Conservation (phyloP, 2,329 filamentous ascomycete species). For the Botrytis elliptica region DNA sequence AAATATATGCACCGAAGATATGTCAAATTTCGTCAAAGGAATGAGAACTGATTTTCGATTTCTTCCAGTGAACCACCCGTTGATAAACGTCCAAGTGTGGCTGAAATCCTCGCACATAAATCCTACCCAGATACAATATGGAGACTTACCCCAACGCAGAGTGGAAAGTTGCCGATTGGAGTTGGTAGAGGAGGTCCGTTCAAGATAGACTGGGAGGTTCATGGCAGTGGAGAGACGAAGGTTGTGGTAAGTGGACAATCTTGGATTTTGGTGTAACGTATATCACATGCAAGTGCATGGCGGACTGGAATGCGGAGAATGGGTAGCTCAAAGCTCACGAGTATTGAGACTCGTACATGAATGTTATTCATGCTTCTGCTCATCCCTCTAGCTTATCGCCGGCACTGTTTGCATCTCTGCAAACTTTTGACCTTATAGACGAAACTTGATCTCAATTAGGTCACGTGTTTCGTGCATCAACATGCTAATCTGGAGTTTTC, state of each 20-base stretch:
- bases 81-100: slow-evolving; percentile 44
- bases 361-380: too few relatives aligned
- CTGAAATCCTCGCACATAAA: slow-evolving; percentile 62
- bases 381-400: neutral
- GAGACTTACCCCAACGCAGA: slow-evolving; percentile 64
- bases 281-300: neutral
- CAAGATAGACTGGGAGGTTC: slow-evolving; percentile 75
- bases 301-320: slow-evolving; percentile 10
- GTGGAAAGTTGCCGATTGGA: slow-evolving; percentile 64
- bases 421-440: neutral
- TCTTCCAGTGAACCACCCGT: slow-evolving; percentile 11
- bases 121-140: slow-evolving; percentile 67
- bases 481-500: slow-evolving; percentile 21
- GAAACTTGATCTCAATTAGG: neutral
- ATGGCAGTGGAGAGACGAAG: slow-evolving; percentile 70
- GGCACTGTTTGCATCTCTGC: neutral
- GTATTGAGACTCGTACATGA: neutral
- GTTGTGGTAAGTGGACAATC: slow-evolving; percentile 56
- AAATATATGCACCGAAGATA: neutral
- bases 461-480: slow-evolving; percentile 17
- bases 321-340: neutral
- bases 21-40: neutral
- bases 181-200: slow-evolving; percentile 70
- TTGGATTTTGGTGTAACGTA: neutral
- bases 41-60: neutral